Evolutionary conservation across 1,139 yeast species (phyloP).

Genomic region (Hyphopichia pseudoburtonii): DNA sequence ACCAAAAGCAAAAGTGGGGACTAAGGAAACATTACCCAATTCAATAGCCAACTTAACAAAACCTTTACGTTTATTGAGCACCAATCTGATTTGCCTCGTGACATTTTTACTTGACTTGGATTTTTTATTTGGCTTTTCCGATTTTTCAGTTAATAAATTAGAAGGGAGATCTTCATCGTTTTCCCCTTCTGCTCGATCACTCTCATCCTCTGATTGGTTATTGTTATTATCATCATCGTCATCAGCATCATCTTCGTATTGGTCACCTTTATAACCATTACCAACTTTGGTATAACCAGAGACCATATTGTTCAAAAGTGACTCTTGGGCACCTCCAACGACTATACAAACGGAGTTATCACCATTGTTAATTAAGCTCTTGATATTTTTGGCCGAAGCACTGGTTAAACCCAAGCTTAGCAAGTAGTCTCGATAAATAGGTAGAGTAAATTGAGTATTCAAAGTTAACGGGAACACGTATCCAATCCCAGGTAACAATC

Average conservation of each 20-base stretch:
- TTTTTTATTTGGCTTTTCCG: neutral
- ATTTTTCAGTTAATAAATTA: neutral
- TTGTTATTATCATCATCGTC: slow-evolving; percentile 38
- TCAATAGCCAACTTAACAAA: slow-evolving; percentile 85
- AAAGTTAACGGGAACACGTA: slow-evolving; percentile 76
- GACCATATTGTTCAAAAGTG: slow-evolving; percentile 54
- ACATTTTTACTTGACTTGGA: slow-evolving; percentile 1
- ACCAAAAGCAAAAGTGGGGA: slow-evolving; percentile 91
- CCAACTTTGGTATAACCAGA: slow-evolving; percentile 36
- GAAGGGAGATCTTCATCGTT: neutral
- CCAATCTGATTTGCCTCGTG: slow-evolving; percentile 42
- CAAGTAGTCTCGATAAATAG: slow-evolving; percentile 84
- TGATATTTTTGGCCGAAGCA: slow-evolving; percentile 75
- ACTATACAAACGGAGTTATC: slow-evolving; percentile 83
- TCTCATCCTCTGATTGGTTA: slow-evolving; percentile 22
- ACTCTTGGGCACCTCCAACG: slow-evolving; percentile 94
- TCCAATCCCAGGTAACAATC: slow-evolving; percentile 76
- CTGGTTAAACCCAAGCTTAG: slow-evolving; percentile 81
- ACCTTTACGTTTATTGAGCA: slow-evolving; percentile 79
- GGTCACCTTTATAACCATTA: slow-evolving; percentile 55
- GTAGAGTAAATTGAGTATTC: slow-evolving; percentile 82
- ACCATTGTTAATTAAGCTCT: slow-evolving; percentile 59
- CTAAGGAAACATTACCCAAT: slow-evolving; percentile 72
- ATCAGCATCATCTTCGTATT: slow-evolving; percentile 15
- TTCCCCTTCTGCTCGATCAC: neutral